A percentile compares a stretch with the other conserved stretches of the same genome.
Evolutionary conservation across 2,329 filamentous ascomycete genomes (phyloP).

Genomic region (Colletotrichum salicis): DNA sequence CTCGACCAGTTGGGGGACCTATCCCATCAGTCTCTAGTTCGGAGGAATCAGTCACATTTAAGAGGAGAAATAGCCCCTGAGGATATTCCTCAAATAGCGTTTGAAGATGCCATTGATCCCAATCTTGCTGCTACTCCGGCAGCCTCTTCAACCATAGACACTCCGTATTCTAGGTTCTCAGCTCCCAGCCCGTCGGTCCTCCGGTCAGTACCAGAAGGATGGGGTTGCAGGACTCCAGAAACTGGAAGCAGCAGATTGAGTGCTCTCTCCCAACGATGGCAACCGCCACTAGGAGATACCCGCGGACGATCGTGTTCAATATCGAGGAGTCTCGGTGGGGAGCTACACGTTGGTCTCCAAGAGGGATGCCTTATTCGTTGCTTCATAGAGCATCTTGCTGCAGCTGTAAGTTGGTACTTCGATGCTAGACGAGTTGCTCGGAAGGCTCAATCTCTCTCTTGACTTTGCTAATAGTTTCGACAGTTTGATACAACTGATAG

Average conservation of each 20-base stretch:
- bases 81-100: background rate
- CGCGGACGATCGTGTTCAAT: background rate
- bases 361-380: slow-evolving; percentile 11
- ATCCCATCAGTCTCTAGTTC: no score
- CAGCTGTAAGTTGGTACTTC: slow-evolving; percentile 1
- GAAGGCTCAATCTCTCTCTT: background rate
- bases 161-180: background rate
- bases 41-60: no score
- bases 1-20: background rate
- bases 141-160: background rate
- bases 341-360: background rate
- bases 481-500: slow-evolving; percentile 20
- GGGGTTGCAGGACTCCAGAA: background rate
- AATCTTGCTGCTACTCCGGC: background rate
- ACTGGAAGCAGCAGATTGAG: background rate
- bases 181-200: slow-evolving; percentile 2
- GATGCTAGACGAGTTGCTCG: background rate
- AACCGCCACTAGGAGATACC: background rate
- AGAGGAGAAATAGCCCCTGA: background rate
- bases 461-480: background rate
- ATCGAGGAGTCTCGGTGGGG: background rate
- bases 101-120: background rate
- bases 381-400: slow-evolving; percentile 17
- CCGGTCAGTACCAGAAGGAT: slow-evolving; percentile 13
- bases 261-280: background rate